Conservation (phyloP, 208 protist genomes). For the Trypanosoma conorhini region DNA sequence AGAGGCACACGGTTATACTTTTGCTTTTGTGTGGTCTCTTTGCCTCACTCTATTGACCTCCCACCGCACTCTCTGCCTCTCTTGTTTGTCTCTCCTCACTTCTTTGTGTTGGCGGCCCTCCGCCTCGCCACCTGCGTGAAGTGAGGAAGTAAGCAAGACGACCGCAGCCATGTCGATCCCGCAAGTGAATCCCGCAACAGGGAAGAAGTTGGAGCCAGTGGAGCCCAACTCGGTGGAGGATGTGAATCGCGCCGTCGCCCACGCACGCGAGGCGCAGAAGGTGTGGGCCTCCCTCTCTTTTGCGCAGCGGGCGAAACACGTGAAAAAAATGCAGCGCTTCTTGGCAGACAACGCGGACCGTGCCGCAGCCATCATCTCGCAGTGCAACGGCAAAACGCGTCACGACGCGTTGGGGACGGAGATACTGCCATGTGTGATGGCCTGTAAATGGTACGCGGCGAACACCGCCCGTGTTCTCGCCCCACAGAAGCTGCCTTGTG, state of each 20-base stretch:
- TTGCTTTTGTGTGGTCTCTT: not conserved
- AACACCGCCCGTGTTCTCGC: constrained; percentile 55
- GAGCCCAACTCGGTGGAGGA: constrained; percentile 30
- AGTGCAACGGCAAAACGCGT: constrained; percentile 64
- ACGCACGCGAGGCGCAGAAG: constrained; percentile 56
- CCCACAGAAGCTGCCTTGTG: constrained; percentile 41
- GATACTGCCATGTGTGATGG: constrained; percentile 59
- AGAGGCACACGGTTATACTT: not conserved
- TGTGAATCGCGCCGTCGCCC: constrained; percentile 36
- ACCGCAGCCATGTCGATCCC: constrained; percentile 32
- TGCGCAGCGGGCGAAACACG: constrained; percentile 45
- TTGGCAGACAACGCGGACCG: constrained; percentile 62
- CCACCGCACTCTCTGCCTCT: not conserved
- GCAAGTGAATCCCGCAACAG: constrained; percentile 71
- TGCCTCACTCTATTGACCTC: not conserved
- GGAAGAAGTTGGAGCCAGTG: constrained; percentile 34
- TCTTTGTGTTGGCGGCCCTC: not conserved
- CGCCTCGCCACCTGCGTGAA: not conserved
- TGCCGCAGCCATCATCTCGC: constrained; percentile 45
- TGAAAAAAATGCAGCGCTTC: constrained; percentile 60
- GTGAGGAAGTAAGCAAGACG: constrained; percentile 22
- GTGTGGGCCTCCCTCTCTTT: constrained; percentile 57
- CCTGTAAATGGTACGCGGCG: constrained; percentile 77
- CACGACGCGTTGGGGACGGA: constrained; percentile 81
- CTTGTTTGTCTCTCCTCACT: not conserved